These are phyloP conservation scores for Boletus edulis DNA, from an alignment of 768 basidiomycete genomes.

Conservation along the genomic window DNA sequence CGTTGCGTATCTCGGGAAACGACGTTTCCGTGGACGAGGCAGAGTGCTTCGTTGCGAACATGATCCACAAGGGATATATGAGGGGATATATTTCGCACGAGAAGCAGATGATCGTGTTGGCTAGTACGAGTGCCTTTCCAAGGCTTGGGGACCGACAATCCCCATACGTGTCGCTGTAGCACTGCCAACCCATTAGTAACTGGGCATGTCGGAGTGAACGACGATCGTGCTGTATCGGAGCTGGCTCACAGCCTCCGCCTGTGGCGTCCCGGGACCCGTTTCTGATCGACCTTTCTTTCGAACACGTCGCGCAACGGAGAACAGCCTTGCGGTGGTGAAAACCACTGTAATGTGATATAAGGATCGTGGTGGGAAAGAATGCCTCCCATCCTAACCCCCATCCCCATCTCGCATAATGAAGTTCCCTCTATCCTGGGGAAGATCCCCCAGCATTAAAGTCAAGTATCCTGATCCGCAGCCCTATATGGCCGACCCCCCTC, in stretches of 20 bases:
- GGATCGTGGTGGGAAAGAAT: too few relatives aligned
- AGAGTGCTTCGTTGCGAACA: slow-evolving; percentile 91
- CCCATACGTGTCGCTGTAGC: slow-evolving; percentile 39
- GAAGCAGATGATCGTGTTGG: slow-evolving; percentile 90
- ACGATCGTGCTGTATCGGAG: not conserved
- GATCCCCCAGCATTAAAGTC: slow-evolving; percentile 3
- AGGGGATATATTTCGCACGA: slow-evolving; percentile 96
- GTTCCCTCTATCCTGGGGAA: slow-evolving; percentile 3
- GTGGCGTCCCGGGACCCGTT: not conserved
- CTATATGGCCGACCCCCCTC: slow-evolving; percentile 20
- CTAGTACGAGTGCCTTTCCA: slow-evolving; percentile 79
- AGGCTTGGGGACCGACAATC: slow-evolving; percentile 58
- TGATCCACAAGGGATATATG: slow-evolving; percentile 92
- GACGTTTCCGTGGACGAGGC: slow-evolving; percentile 77
- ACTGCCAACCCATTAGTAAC: not conserved
- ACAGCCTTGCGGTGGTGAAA: too few relatives aligned
- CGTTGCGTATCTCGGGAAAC: slow-evolving; percentile 67
- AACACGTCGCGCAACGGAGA: not conserved
- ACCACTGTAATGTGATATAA: too few relatives aligned
- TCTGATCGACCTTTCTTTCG: slow-evolving; percentile 6
- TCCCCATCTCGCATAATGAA: not conserved
- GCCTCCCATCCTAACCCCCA: not conserved
- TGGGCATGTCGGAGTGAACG: not conserved
- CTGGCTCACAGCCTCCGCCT: not conserved
- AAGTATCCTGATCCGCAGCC: not conserved